phyloP scores from a whole-genome alignment of 352 stramenopile species.

The Pythium folliculosum region DNA sequence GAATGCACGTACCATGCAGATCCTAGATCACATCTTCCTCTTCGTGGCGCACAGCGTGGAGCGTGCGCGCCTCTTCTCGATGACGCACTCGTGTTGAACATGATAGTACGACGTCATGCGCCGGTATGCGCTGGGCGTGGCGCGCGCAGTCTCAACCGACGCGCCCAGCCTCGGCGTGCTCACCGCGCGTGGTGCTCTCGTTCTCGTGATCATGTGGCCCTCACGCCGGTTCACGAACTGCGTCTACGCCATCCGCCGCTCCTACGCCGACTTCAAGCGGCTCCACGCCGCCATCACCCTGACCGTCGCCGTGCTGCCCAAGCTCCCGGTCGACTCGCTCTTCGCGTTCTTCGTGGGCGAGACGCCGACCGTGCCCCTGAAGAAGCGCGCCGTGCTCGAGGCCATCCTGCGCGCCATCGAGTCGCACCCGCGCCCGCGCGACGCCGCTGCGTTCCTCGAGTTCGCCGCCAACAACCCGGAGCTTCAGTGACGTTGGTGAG shows the following conservation, averaged over 20 bases:
- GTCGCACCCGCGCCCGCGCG: constrained; percentile 48
- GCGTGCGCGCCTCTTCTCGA: too few species aligned
- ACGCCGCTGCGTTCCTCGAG: constrained; percentile 63
- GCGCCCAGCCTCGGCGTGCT: too few species aligned
- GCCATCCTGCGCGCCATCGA: constrained; percentile 65
- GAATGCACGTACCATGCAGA: too few species aligned
- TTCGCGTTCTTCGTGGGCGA: constrained; percentile 71
- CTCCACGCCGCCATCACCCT: constrained; percentile 54
- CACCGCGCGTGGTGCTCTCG: too few species aligned
- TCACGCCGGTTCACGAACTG: too few species aligned
- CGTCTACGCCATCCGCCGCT: constrained; percentile 63
- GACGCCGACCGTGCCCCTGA: constrained; percentile 62
- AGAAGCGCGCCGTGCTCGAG: constrained; percentile 64
- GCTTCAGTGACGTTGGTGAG: constrained; percentile 60
- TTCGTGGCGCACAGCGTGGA: too few species aligned
- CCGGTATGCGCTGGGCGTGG: too few species aligned
- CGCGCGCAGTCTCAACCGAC: too few species aligned
- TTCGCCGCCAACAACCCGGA: constrained; percentile 71
- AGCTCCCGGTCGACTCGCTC: constrained; percentile 56
- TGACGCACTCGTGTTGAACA: too few species aligned
- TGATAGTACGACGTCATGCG: too few species aligned
- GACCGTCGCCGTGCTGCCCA: constrained; percentile 48
- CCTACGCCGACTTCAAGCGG: constrained; percentile 69
- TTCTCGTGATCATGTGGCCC: too few species aligned
- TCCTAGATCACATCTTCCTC: too few species aligned